Conservation (phyloP, 139 green algal species). For the Diplosphaera chodatii region DNA sequence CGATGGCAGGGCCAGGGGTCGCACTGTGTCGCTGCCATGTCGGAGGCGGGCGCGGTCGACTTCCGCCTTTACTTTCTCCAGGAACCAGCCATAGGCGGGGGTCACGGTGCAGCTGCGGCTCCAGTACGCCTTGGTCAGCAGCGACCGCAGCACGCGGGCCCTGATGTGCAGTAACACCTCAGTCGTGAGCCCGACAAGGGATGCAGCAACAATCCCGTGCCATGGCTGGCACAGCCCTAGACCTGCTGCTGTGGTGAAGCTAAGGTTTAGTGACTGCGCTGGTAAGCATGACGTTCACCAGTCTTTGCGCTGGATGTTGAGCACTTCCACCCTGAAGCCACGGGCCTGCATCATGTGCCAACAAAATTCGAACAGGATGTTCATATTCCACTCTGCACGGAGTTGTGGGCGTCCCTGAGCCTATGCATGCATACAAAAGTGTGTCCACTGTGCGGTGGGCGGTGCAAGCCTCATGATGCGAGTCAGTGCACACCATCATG, state of each 20-base stretch:
- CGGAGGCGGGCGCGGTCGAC: conserved; percentile 42
- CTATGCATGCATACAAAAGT: no score
- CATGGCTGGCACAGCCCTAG: background rate
- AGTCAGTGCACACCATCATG: background rate
- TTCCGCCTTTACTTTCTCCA: conserved; percentile 39
- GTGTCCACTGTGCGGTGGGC: background rate
- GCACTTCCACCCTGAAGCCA: conserved; percentile 17
- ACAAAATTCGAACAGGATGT: no score
- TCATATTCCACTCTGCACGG: no score
- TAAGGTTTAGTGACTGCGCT: no score
- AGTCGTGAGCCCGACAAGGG: no score
- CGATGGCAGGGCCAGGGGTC: no score
- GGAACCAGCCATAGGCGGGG: conserved; percentile 57
- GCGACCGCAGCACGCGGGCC: conserved; percentile 27
- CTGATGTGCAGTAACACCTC: background rate
- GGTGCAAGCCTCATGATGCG: background rate
- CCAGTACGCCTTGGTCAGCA: conserved; percentile 53
- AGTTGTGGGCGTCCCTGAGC: no score
- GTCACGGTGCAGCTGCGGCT: conserved; percentile 29
- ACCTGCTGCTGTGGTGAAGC: background rate
- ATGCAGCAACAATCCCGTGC: no score
- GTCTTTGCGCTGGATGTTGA: conserved; percentile 15
- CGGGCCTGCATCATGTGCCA: conserved; percentile 17
- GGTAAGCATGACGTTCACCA: background rate
- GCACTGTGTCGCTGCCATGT: conserved; percentile 23